Evolutionary conservation across 352 stramenopile genomes (phyloP).

Genomic region (Aphanomyces invadans): DNA sequence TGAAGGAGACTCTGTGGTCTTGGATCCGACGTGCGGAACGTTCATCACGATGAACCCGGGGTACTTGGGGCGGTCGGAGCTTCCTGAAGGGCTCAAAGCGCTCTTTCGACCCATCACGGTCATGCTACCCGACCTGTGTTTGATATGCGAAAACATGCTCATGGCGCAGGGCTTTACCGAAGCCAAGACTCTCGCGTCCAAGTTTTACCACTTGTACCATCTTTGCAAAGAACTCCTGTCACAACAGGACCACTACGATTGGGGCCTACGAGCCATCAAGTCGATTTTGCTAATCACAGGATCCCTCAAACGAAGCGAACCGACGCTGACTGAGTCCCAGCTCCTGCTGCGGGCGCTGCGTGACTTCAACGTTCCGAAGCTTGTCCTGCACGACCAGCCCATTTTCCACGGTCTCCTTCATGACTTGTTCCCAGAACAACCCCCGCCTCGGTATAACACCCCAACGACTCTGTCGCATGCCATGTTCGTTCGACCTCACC

Average conservation of each 20-base stretch:
- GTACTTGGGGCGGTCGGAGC: conserved; percentile 89
- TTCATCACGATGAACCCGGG: conserved; percentile 98
- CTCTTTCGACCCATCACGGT: conserved; percentile 94
- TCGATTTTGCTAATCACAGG: conserved; percentile 91
- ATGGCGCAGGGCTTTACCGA: conserved; percentile 94
- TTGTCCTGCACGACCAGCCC: conserved; percentile 88
- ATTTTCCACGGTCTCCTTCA: conserved; percentile 90
- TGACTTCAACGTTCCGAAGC: conserved; percentile 96
- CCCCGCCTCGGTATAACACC: conserved; percentile 49
- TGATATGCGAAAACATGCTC: conserved; percentile 97
- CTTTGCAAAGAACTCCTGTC: conserved; percentile 88
- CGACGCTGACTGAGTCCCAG: conserved; percentile 86
- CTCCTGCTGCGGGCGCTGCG: conserved; percentile 92
- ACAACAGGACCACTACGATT: conserved; percentile 95
- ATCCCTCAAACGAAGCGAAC: conserved; percentile 88
- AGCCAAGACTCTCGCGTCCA: conserved; percentile 88
- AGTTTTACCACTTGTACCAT: conserved; percentile 93
- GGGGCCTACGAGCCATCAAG: conserved; percentile 92
- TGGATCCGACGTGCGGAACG: conserved; percentile 86
- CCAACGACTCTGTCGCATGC: neutral
- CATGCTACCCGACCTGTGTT: conserved; percentile 92
- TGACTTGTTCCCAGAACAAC: conserved; percentile 89
- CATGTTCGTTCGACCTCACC: neutral
- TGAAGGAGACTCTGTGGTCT: conserved; percentile 67
- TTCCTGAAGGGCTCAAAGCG: conserved; percentile 92